Evolutionary conservation across 225 moss, liverwort and hornwort genomes (phyloP), one percentile per base, ranked within the genome.

Genomic region (Marchantia polymorpha): DNA sequence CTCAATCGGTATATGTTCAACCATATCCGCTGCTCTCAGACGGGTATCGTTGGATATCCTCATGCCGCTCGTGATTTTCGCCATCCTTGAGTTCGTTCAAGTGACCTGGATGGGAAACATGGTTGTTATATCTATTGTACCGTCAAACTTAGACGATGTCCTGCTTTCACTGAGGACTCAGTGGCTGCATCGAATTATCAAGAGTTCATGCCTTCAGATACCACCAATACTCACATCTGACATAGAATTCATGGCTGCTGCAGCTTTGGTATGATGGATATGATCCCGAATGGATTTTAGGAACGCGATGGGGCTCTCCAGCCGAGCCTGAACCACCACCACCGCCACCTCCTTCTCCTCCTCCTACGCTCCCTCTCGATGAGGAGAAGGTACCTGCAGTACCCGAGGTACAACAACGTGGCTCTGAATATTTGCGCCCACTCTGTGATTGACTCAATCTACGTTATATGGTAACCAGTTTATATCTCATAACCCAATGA

Each of bases 251-350:
- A 39, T 39, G 39, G 39, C 5, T 5, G 5, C 39, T 75, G 81
- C 83, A 87, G 82, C 77, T 87, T 15, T 79, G 72, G 61, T 87
- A 87, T 52, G 87, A 87, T 3, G 87, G 87, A 46, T 87, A 87
- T 60, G 87, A 87, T 29, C 87, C 81, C 0, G 14, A 48, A 0
- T 87, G 87, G 87, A 59, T 87, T 0, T 46, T 87, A 59, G 87
- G 87, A 25, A 70, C 63, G 46, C 75, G 80, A 78, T 82, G 84
- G 65, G 83, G 81, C 15, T 84, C 84, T 72, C 84, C 84, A 3
- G 79, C 81, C 0, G 87, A 87, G 64, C 81, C 77, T 60, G 83
- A 87, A 55, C 83, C 83, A 12, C 81, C 81, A 48, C 84, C 83
- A 7, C 65, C 82, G 17, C 70, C 86, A 6, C 58, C 58, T 58